These are phyloP conservation scores for Rhizopogon salebrosus DNA, from an alignment of 768 basidiomycete species.

Conservation along the genomic window DNA sequence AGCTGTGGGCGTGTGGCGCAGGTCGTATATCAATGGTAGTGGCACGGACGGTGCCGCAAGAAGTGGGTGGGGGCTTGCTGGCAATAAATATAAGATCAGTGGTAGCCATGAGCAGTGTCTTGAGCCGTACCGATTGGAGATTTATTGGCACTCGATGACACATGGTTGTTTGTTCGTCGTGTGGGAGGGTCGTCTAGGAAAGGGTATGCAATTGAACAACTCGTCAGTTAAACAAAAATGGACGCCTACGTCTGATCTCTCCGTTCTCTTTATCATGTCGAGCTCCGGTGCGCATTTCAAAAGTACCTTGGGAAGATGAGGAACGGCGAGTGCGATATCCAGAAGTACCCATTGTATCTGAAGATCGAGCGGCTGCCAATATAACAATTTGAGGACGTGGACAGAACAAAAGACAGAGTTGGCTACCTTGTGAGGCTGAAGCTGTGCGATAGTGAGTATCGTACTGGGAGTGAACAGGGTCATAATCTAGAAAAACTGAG, in stretches of 20 bases:
- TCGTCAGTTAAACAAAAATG: neutral
- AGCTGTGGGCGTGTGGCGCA: neutral
- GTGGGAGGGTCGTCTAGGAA: neutral
- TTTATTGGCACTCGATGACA: neutral
- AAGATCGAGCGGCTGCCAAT: too few species aligned
- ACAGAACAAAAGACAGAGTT: too few species aligned
- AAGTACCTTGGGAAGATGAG: neutral
- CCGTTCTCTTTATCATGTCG: constrained; percentile 1
- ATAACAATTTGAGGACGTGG: neutral
- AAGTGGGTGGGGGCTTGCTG: neutral
- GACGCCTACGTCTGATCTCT: neutral
- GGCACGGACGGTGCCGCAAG: neutral
- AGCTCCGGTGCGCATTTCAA: neutral
- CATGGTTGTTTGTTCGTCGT: neutral
- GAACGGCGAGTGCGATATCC: neutral
- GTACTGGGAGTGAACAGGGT: neutral
- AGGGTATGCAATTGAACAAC: neutral
- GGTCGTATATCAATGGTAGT: constrained; percentile 4
- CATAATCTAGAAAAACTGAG: neutral
- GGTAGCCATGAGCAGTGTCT: neutral
- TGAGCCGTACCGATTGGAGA: neutral
- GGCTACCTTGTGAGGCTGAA: neutral
- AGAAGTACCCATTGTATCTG: neutral
- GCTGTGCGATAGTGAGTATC: neutral
- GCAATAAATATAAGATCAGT: neutral